phyloP scores from a whole-genome alignment of 352 stramenopile species.

The Phytophthora brassicae region DNA sequence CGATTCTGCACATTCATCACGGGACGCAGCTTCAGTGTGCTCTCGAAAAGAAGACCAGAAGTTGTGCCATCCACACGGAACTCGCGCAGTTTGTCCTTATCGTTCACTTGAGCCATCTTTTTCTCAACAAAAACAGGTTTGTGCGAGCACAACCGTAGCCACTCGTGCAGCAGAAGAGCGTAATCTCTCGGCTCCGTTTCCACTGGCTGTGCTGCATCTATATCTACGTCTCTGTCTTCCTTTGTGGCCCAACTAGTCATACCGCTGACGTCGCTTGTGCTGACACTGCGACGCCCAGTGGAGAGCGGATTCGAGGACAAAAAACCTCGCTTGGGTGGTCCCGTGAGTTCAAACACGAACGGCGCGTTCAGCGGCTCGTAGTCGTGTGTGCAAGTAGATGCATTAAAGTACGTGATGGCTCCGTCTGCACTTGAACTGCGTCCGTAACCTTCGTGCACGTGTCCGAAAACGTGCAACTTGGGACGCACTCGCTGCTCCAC shows the following conservation, averaged over 20 bases:
- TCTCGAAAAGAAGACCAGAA: conserved; percentile 64
- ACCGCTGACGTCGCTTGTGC: conserved; percentile 28
- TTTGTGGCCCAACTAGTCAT: conserved; percentile 22
- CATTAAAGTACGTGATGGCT: conserved; percentile 87
- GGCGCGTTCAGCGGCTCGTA: conserved; percentile 73
- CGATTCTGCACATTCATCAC: conserved; percentile 59
- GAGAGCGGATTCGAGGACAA: background rate
- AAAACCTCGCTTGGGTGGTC: conserved; percentile 26
- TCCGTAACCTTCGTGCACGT: conserved; percentile 90
- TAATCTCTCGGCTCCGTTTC: conserved; percentile 38
- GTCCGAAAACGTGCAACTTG: conserved; percentile 87
- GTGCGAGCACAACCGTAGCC: conserved; percentile 62
- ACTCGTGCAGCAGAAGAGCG: conserved; percentile 60
- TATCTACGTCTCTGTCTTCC: conserved; percentile 20
- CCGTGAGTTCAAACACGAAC: conserved; percentile 58
- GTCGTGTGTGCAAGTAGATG: conserved; percentile 73
- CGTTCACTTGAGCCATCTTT: conserved; percentile 2
- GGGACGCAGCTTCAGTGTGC: conserved; percentile 66
- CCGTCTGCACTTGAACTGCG: conserved; percentile 60
- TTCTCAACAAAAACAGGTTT: conserved; percentile 54
- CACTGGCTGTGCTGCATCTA: conserved; percentile 1
- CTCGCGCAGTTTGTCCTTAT: conserved; percentile 40
- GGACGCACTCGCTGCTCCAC: conserved; percentile 71
- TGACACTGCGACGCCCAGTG: conserved; percentile 21
- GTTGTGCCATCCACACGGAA: conserved; percentile 75